Evolutionary conservation across 352 stramenopile genomes (phyloP).

Genomic region (Phytophthora kernoviae): DNA sequence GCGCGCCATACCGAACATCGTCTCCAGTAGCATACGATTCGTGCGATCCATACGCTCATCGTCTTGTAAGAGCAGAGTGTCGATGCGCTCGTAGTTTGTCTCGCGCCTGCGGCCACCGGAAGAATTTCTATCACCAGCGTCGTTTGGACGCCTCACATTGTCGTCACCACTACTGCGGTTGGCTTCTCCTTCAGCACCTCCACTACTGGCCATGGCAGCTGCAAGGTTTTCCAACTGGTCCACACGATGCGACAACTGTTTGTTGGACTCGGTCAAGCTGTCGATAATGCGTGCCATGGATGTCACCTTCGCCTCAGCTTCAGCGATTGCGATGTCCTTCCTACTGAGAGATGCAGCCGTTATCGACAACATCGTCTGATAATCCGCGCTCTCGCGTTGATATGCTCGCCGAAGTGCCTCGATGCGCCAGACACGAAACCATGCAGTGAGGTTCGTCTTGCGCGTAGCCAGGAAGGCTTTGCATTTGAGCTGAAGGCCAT

Average conservation of each 20-base stretch:
- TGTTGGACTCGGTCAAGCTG: constrained; percentile 78
- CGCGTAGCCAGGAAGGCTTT: constrained; percentile 56
- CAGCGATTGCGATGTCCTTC: constrained; percentile 75
- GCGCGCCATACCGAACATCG: constrained; percentile 82
- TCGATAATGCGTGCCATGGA: constrained; percentile 83
- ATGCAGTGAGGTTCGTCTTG: constrained; percentile 55
- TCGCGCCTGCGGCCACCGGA: constrained; percentile 26
- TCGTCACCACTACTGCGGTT: constrained; percentile 7
- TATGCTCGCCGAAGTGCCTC: constrained; percentile 72
- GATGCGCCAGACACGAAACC: constrained; percentile 77
- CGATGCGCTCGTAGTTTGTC: constrained; percentile 57
- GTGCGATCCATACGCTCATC: constrained; percentile 66
- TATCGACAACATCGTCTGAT: constrained; percentile 84
- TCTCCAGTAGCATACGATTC: constrained; percentile 82
- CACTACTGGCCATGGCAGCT: constrained; percentile 23
- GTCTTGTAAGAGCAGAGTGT: constrained; percentile 55
- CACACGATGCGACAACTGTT: constrained; percentile 61
- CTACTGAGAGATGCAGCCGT: constrained; percentile 73
- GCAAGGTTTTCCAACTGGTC: constrained; percentile 66
- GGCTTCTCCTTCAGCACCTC: constrained; percentile 9
- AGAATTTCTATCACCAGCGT: background rate
- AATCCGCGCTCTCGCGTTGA: constrained; percentile 77
- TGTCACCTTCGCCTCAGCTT: constrained; percentile 64
- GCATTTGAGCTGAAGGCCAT: constrained; percentile 57
- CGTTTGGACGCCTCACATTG: constrained; percentile 6